phyloP scores from a whole-genome alignment of 2,329 filamentous ascomycete genomes.

The Chrysosporium queenslandicum region DNA sequence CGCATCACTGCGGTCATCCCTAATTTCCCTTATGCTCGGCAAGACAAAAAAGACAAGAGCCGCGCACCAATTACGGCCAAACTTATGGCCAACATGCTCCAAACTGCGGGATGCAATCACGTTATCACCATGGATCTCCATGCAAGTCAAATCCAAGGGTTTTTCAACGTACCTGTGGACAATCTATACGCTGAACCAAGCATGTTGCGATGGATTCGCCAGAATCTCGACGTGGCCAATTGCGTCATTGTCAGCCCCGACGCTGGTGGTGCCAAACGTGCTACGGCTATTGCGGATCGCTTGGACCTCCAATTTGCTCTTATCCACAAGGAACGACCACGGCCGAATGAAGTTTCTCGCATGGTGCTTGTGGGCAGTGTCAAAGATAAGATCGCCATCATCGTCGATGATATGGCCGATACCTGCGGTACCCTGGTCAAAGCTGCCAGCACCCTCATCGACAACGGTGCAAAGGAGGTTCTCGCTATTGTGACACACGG shows the following conservation, averaged over 20 bases:
- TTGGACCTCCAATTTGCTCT: constrained; percentile 84
- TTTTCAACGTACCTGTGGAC: constrained; percentile 75
- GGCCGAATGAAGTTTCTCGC: constrained; percentile 80
- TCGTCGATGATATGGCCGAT: constrained; percentile 97
- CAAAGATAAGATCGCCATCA: constrained; percentile 78
- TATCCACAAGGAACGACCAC: constrained; percentile 91
- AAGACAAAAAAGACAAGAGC: constrained; percentile 96
- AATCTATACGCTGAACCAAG: constrained; percentile 91
- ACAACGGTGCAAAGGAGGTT: constrained; percentile 76
- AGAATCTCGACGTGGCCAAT: constrained; percentile 70
- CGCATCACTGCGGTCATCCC: constrained; percentile 92
- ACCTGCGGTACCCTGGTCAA: constrained; percentile 84
- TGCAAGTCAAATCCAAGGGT: constrained; percentile 86
- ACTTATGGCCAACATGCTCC: constrained; percentile 94
- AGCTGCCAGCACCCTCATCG: constrained; percentile 77
- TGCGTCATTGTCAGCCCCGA: constrained; percentile 93
- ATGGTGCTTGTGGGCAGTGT: constrained; percentile 97
- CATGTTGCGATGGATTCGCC: constrained; percentile 79
- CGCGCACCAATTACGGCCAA: constrained; percentile 94
- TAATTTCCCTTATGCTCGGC: constrained; percentile 91
- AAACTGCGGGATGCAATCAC: constrained; percentile 84
- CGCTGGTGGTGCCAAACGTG: constrained; percentile 88
- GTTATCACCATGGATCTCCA: constrained; percentile 96
- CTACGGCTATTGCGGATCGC: constrained; percentile 84
- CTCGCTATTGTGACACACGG: constrained; percentile 94